Evolutionary conservation across 805 yeast genomes (phyloP).

Genomic region (Jamesozyma hellenica): DNA sequence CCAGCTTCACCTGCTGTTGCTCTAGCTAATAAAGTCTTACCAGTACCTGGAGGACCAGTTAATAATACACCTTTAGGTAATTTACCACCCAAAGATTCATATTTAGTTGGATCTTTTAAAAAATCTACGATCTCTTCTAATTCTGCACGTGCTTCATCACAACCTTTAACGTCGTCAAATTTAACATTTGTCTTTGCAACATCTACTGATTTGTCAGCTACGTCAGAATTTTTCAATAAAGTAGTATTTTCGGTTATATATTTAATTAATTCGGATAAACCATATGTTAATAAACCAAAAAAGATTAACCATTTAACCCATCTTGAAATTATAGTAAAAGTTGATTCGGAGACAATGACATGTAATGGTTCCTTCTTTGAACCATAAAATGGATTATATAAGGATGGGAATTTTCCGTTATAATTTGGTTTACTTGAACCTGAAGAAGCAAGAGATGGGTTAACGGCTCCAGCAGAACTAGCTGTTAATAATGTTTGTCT

Average conservation of each 20-base stretch:
- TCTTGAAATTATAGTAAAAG: constrained; percentile 64
- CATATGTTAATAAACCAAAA: constrained; percentile 68
- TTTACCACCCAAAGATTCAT: constrained; percentile 94
- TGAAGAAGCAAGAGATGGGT: constrained; percentile 25
- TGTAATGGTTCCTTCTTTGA: constrained; percentile 77
- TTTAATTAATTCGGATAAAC: constrained; percentile 67
- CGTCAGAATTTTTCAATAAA: constrained; percentile 55
- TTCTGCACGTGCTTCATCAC: constrained; percentile 96
- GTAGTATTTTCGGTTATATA: constrained; percentile 71
- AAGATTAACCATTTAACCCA: constrained; percentile 88
- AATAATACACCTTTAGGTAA: constrained; percentile 92
- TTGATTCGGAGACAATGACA: constrained; percentile 84
- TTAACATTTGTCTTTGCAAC: constrained; percentile 77
- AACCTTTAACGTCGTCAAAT: constrained; percentile 91
- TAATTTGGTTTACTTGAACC: constrained; percentile 14
- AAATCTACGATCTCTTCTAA: constrained; percentile 97
- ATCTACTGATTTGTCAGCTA: constrained; percentile 70
- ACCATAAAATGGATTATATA: constrained; percentile 38
- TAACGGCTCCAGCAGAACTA: constrained; percentile 27
- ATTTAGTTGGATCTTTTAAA: constrained; percentile 88
- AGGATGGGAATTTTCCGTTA: constrained; percentile 21
- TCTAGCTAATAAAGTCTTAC: constrained; percentile 90
- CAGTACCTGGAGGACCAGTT: constrained; percentile 99
- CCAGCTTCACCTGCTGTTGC: constrained; percentile 99
- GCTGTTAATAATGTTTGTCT: constrained; percentile 38